phyloP scores from a whole-genome alignment of 345 rosid species.

The Lenwebbia sp. region DNA sequence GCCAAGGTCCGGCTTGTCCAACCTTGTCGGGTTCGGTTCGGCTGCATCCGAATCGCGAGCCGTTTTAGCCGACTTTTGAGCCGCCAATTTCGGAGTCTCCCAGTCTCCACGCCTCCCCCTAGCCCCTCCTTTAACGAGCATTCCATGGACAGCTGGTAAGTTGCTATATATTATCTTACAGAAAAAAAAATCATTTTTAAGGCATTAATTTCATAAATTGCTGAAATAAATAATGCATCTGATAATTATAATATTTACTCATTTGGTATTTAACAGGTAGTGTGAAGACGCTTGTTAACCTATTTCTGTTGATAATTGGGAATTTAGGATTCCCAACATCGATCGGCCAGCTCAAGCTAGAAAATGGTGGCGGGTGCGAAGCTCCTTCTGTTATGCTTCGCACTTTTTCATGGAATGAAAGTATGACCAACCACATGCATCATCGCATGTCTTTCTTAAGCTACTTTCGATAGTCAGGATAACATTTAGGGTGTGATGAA shows the following conservation, averaged over 20 bases:
- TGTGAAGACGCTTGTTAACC: not conserved
- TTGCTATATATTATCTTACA: not conserved
- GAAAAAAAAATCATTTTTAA: not conserved
- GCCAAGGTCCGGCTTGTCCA: not conserved
- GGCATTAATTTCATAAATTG: not conserved
- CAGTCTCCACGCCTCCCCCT: not conserved
- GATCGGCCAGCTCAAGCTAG: fast-evolving
- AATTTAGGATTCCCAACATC: not conserved
- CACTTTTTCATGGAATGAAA: not conserved
- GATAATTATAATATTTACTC: not conserved
- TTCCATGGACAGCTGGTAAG: not conserved
- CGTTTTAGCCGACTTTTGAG: not conserved
- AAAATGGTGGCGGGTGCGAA: fast-evolving
- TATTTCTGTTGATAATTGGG: not conserved
- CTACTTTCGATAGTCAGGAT: too few relatives aligned
- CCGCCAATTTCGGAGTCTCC: not conserved
- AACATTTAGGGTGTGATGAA: too few relatives aligned
- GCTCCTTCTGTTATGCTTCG: not conserved
- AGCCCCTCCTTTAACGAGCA: not conserved
- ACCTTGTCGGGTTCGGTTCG: not conserved
- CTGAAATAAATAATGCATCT: not conserved
- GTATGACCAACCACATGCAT: not conserved
- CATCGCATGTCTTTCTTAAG: not conserved
- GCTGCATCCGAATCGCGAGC: not conserved
- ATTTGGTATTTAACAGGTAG: not conserved